Percentiles rank a stretch among this genome's conserved stretches.
These are phyloP conservation scores for Brasilioporus rufonigricans DNA, from an alignment of 768 basidiomycete genomes.

Conservation along the genomic window DNA sequence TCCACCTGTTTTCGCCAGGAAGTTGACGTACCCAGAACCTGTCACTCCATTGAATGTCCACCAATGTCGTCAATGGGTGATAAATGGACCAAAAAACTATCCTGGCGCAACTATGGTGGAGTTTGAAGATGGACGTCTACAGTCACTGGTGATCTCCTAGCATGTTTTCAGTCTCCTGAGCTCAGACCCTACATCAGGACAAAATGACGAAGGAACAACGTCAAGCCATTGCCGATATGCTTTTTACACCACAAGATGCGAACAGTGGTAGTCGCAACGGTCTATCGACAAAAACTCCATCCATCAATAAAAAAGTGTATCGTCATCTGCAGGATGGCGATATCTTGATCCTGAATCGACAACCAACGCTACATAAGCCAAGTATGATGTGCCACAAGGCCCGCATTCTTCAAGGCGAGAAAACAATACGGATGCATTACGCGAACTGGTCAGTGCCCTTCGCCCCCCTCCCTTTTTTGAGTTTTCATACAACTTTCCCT, in stretches of 20 bases:
- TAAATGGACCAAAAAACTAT: slow-evolving; percentile 82
- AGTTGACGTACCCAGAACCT: slow-evolving; percentile 96
- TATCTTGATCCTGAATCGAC: slow-evolving; percentile 92
- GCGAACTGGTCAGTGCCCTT: slow-evolving; percentile 82
- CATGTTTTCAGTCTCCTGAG: slow-evolving; percentile 1
- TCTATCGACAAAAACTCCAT: slow-evolving; percentile 71
- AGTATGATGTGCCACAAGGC: slow-evolving; percentile 99
- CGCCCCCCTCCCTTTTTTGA: background rate
- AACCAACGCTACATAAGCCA: slow-evolving; percentile 97
- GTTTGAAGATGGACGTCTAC: slow-evolving; percentile 88
- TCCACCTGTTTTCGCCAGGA: slow-evolving; percentile 95
- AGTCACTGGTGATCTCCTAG: slow-evolving; percentile 59
- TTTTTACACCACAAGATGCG: slow-evolving; percentile 85
- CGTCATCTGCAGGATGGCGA: slow-evolving; percentile 94
- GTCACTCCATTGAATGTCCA: slow-evolving; percentile 91
- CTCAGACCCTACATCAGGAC: slow-evolving; percentile 49
- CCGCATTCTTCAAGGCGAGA: slow-evolving; percentile 89
- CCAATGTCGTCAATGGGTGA: slow-evolving; percentile 84
- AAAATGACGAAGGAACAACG: slow-evolving; percentile 85
- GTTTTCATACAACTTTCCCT: slow-evolving; percentile 15
- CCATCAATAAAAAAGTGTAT: slow-evolving; percentile 96
- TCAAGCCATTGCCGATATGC: slow-evolving; percentile 92
- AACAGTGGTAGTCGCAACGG: slow-evolving; percentile 45
- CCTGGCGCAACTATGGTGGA: slow-evolving; percentile 95
- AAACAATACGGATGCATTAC: slow-evolving; percentile 99